Conservation (phyloP, 345 rosid species). For the Populus euphratica region DNA sequence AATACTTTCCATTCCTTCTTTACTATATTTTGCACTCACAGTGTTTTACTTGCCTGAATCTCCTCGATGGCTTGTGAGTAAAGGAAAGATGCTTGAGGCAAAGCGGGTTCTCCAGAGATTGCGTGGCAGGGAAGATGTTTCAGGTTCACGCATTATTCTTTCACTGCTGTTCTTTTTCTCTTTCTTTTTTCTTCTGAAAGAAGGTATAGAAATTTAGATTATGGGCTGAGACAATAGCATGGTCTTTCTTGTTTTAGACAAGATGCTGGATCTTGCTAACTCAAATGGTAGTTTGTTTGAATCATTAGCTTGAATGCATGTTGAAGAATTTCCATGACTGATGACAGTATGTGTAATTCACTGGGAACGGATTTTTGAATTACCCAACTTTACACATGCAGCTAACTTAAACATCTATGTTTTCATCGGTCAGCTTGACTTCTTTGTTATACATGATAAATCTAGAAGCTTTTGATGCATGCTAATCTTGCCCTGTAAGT, state of each 20-base stretch:
- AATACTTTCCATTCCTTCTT: conserved; percentile 79
- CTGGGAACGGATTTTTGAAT: neutral
- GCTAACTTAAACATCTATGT: neutral
- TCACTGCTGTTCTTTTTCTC: neutral
- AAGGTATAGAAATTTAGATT: neutral
- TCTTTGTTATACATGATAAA: neutral
- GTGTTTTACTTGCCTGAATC: conserved; percentile 95
- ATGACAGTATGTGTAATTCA: neutral
- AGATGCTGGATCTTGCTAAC: neutral
- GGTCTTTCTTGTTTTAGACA: neutral
- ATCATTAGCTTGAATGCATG: neutral
- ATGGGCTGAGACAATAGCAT: neutral
- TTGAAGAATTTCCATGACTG: neutral
- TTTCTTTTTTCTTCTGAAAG: neutral
- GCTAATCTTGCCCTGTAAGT: neutral
- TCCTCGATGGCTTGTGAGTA: conserved; percentile 98
- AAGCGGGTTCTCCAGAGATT: conserved; percentile 76
- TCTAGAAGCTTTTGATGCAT: neutral
- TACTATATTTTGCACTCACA: conserved; percentile 54
- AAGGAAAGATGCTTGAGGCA: conserved; percentile 90
- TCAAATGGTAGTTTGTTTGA: neutral
- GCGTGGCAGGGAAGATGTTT: conserved; percentile 89
- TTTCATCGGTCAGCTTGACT: neutral
- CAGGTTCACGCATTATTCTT: conserved; percentile 45
- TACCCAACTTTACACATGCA: neutral